These are phyloP conservation scores for Solanum lignicaule DNA, from an alignment of 257 asterid species.

Conservation along the genomic window DNA sequence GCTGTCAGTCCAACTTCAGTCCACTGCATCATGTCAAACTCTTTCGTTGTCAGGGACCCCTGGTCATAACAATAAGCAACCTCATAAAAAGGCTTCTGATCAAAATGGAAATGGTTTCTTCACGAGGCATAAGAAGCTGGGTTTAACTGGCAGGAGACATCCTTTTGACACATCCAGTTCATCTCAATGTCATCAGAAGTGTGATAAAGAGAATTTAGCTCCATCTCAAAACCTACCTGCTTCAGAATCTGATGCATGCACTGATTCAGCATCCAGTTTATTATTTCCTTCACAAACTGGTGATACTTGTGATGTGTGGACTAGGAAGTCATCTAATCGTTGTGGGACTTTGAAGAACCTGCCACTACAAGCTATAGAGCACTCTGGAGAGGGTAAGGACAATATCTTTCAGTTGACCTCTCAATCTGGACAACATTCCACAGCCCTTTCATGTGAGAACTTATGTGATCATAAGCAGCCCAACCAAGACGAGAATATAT, in stretches of 20 bases:
- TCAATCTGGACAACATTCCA: slow-evolving; percentile 12
- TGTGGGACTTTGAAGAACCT: slow-evolving; percentile 2
- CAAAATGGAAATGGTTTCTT: slow-evolving; percentile 13
- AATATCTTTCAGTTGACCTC: slow-evolving; percentile 3
- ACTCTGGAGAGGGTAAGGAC: slow-evolving; percentile 7
- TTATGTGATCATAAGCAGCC: slow-evolving; percentile 16
- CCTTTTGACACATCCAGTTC: slow-evolving; percentile 5
- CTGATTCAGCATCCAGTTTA: not conserved
- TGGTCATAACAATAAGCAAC: slow-evolving; percentile 8
- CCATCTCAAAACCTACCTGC: slow-evolving; percentile 7
- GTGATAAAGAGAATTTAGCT: slow-evolving; percentile 36
- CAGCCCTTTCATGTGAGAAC: not conserved
- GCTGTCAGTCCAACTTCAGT: not conserved
- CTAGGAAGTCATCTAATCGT: not conserved
- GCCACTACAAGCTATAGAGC: slow-evolving; percentile 17
- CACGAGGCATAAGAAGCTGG: slow-evolving; percentile 24
- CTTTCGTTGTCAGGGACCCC: not conserved
- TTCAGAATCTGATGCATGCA: slow-evolving; percentile 5
- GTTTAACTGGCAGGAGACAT: slow-evolving; percentile 22
- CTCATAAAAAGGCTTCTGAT: slow-evolving; percentile 3
- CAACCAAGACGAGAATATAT: slow-evolving; percentile 9
- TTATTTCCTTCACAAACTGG: slow-evolving; percentile 12
- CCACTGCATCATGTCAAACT: slow-evolving; percentile 1
- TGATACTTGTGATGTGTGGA: not conserved
- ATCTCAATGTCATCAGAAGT: slow-evolving; percentile 9